Evolutionary conservation across 2,329 filamentous ascomycete genomes (phyloP).

Genomic region (Bipolaris sorokiniana): DNA sequence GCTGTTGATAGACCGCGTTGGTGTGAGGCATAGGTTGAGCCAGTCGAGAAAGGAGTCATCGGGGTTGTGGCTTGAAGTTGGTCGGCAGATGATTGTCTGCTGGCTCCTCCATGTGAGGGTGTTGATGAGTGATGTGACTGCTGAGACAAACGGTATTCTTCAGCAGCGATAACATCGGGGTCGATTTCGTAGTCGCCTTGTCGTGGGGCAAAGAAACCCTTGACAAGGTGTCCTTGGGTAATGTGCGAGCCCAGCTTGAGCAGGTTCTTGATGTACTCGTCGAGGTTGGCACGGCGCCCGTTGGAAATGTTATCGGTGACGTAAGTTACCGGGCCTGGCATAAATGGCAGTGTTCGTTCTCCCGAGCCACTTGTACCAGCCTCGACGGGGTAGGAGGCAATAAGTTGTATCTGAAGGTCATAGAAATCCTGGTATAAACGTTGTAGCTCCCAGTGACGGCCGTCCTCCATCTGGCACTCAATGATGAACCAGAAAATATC

Average conservation of each 20-base stretch:
- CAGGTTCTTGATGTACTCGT: constrained; percentile 94
- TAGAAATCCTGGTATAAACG: constrained; percentile 99
- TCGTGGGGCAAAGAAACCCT: constrained; percentile 87
- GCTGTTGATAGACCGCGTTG: constrained; percentile 49
- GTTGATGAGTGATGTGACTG: constrained; percentile 51
- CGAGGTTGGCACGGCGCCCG: constrained; percentile 86
- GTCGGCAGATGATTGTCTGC: constrained; percentile 48
- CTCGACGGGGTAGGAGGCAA: constrained; percentile 89
- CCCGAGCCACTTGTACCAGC: constrained; percentile 80
- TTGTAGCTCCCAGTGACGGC: constrained; percentile 88
- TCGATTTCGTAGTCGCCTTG: constrained; percentile 95
- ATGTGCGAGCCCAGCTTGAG: constrained; percentile 85
- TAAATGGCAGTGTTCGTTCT: constrained; percentile 87
- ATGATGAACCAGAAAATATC: constrained; percentile 99
- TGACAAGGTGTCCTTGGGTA: constrained; percentile 80
- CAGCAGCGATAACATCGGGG: constrained; percentile 63
- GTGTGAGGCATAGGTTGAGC: constrained; percentile 50
- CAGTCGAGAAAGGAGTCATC: constrained; percentile 45
- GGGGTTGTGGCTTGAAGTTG: constrained; percentile 47
- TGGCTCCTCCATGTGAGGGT: constrained; percentile 45
- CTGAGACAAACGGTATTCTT: constrained; percentile 77
- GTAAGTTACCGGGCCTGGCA: constrained; percentile 97
- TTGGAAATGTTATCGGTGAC: constrained; percentile 98
- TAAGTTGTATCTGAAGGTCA: constrained; percentile 94
- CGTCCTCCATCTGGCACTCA: constrained; percentile 87